Evolutionary conservation across 2,329 filamentous ascomycete species (phyloP).

Genomic region (Fusarium staphyleae): DNA sequence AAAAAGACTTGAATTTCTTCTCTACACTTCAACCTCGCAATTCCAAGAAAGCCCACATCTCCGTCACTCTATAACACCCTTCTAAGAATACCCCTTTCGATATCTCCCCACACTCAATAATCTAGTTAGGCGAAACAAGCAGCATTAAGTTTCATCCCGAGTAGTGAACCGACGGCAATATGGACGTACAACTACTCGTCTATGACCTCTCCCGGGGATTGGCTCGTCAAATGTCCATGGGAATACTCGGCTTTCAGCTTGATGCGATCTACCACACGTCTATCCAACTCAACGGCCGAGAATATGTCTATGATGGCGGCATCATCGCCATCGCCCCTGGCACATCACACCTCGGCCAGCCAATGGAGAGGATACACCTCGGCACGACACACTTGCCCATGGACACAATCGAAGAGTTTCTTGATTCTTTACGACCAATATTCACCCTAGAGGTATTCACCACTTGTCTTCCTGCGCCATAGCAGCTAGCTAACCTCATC

Average conservation of each 20-base stretch:
- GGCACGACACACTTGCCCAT: constrained; percentile 80
- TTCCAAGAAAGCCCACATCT: neutral
- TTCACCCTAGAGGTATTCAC: constrained; percentile 76
- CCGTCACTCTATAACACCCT: neutral
- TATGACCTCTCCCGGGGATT: constrained; percentile 77
- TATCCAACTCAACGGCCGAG: constrained; percentile 81
- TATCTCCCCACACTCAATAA: too few relatives aligned
- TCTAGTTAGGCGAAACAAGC: too few relatives aligned
- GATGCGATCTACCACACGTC: constrained; percentile 97
- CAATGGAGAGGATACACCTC: constrained; percentile 77
- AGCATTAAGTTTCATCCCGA: neutral
- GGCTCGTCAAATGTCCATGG: constrained; percentile 62
- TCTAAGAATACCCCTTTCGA: neutral
- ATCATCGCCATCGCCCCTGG: constrained; percentile 84
- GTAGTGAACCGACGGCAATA: constrained; percentile 43
- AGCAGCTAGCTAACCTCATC: neutral
- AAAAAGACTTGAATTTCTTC: neutral
- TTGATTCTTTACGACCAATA: constrained; percentile 81
- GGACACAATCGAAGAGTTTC: constrained; percentile 84
- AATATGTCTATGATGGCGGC: constrained; percentile 90
- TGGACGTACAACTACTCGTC: constrained; percentile 80
- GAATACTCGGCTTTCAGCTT: constrained; percentile 66
- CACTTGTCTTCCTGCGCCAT: neutral
- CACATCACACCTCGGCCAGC: constrained; percentile 83
- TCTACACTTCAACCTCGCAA: neutral